Evolutionary conservation across 2,329 filamentous ascomycete genomes (phyloP), one percentile per base, ranked within the genome.

Genomic region (Ophiostoma himal-ulmi): DNA sequence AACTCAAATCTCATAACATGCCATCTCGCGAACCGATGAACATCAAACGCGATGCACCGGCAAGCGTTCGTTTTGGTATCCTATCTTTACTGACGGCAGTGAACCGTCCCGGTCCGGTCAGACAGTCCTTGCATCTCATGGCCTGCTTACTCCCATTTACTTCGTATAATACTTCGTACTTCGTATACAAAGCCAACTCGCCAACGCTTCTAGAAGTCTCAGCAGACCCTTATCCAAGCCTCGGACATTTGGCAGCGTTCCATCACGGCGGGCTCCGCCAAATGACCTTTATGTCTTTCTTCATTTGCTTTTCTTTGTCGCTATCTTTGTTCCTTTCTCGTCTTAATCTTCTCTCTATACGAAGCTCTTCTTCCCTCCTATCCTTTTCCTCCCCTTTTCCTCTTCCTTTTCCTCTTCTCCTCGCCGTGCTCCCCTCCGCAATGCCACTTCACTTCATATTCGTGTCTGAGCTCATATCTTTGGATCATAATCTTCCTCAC

Each of bases 181-280:
- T 30, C 30, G 30, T 30, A 30, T 30, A 30, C 30, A 30, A 22
- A 7, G 20, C 17, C 30, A 22, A 22, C 22, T 62, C 6, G 22
- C 57, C 60, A 64, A 64, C 60, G 17, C 34, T 64, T 64, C 60
- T 64, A 64, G 30, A 64, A 64, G 60, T 36, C 60, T 20, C 17
- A 34, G 6, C 34, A n/a, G 34, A 37, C 14, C 60, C 34, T 36
- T 4, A n/a, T 37, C 20, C 17, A 37, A 37, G 34, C 60, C 60
- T 64, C 22, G 52, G 22, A 22, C 30, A 26, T 14, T 7, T 17
- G 17, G 8, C 60, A 64, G 34, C 13, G 30, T 36, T 20, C 34
- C 14, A 64, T 64, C 30, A 64, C 26, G 30, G 60, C 20, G 60
- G 57, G 60, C 60, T 64, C 60, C 60, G 60, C 54, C 30, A 64